These are phyloP conservation scores for Eucalyptus erythrocorys DNA, from an alignment of 345 rosid species.

Conservation along the genomic window DNA sequence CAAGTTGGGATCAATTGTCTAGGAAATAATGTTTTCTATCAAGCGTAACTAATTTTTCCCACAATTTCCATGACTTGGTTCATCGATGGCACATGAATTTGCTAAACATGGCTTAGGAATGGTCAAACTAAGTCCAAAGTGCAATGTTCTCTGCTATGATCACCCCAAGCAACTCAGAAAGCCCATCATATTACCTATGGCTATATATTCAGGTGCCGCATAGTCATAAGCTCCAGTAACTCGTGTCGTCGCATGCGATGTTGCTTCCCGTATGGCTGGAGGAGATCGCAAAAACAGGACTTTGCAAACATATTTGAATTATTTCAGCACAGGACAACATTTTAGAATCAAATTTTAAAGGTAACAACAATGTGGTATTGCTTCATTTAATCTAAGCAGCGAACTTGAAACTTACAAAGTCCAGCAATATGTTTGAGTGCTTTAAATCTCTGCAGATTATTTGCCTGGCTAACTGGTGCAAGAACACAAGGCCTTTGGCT, in stretches of 20 bases:
- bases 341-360: neutral
- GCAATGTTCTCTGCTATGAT: too few species aligned
- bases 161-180: too few species aligned
- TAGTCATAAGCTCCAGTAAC: neutral
- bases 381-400: neutral
- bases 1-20: neutral
- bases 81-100: too few species aligned
- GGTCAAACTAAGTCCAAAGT: too few species aligned
- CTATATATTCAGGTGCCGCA: neutral
- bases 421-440: neutral
- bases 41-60: too few species aligned
- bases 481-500: conserved; percentile 1
- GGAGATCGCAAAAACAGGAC: neutral
- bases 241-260: neutral
- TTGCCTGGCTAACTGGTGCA: neutral
- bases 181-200: neutral
- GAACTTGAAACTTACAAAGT: neutral
- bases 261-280: neutral
- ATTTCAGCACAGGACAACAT: neutral
- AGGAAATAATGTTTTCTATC: neutral
- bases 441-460: conserved; percentile 1
- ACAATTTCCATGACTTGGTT: too few species aligned
- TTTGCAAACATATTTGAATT: neutral
- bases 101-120: too few species aligned
- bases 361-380: too few species aligned